A percentile compares a stretch with the other conserved stretches of the same genome.
These are phyloP conservation scores for Globisporangium nodosum DNA, from an alignment of 352 stramenopile genomes.

Conservation along the genomic window DNA sequence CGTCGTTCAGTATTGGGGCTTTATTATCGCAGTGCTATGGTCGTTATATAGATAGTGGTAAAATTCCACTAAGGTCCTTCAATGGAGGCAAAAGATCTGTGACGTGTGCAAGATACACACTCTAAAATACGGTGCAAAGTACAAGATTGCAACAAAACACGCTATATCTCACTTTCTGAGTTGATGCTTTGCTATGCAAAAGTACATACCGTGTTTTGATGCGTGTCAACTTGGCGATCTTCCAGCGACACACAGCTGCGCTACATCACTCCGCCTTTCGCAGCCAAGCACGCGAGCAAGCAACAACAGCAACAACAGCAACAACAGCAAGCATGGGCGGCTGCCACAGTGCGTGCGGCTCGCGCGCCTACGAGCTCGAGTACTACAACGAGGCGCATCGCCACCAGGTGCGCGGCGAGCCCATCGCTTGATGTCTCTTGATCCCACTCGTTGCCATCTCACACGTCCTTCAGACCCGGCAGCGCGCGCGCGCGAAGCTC, in stretches of 20 bases:
- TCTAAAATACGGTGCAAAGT: background rate
- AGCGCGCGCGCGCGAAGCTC: constrained; percentile 13
- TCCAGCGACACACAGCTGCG: background rate
- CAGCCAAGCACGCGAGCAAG: background rate
- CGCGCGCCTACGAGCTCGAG: constrained; percentile 42
- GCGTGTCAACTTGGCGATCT: background rate
- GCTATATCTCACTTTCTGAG: background rate
- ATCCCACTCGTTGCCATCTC: background rate
- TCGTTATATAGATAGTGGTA: background rate
- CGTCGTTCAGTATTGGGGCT: background rate
- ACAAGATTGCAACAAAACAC: background rate
- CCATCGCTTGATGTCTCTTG: no score
- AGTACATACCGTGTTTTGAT: background rate
- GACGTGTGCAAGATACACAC: no score
- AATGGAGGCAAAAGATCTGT: background rate
- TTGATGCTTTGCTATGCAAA: background rate
- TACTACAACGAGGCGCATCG: constrained; percentile 59
- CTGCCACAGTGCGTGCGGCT: constrained; percentile 47
- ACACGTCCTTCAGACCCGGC: constrained; percentile 7
- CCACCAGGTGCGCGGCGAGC: constrained; percentile 26
- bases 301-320: constrained; percentile 4
- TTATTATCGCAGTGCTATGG: no score
- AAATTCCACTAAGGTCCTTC: background rate
- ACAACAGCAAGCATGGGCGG: constrained; percentile 31
- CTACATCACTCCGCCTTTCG: background rate